Percentiles rank a stretch among this genome's conserved stretches.
These are phyloP conservation scores for Fusarium tuaranense DNA, from an alignment of 2,329 filamentous ascomycete genomes.

Conservation along the genomic window DNA sequence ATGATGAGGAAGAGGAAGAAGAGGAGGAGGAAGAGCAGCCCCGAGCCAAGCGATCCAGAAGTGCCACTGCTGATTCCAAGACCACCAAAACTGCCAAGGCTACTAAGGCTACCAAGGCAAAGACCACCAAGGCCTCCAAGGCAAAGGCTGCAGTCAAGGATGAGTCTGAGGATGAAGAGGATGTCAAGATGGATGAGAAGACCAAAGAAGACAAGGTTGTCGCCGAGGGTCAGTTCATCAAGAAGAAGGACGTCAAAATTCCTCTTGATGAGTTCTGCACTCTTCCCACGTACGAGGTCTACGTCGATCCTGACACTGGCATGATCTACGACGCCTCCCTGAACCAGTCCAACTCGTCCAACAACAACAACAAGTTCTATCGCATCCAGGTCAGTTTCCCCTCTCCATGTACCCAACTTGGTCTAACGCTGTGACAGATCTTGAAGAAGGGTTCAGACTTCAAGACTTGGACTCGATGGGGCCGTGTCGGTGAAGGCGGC, in stretches of 20 bases:
- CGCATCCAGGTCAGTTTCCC: conserved; percentile 69
- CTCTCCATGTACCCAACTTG: not conserved
- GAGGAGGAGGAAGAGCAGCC: conserved; percentile 43
- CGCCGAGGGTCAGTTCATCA: conserved; percentile 59
- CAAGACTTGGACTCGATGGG: conserved; percentile 82
- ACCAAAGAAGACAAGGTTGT: conserved; percentile 50
- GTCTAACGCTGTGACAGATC: conserved; percentile 49
- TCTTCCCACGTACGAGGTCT: conserved; percentile 62
- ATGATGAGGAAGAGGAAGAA: conserved; percentile 35
- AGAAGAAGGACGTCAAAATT: conserved; percentile 58
- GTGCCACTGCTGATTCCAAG: conserved; percentile 14
- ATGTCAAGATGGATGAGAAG: conserved; percentile 41
- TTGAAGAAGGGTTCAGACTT: conserved; percentile 57
- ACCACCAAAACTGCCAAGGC: conserved; percentile 24
- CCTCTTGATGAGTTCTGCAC: conserved; percentile 63
- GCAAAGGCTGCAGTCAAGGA: conserved; percentile 26
- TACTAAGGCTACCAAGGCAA: conserved; percentile 27
- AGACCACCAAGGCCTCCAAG: conserved; percentile 38
- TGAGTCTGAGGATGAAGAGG: conserved; percentile 48
- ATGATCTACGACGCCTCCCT: conserved; percentile 83
- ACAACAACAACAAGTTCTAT: conserved; percentile 89
- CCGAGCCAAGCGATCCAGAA: conserved; percentile 44
- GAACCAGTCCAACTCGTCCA: conserved; percentile 78
- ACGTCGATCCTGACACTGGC: conserved; percentile 70
- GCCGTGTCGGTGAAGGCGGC: conserved; percentile 75